Evolutionary conservation across 768 basidiomycete genomes (phyloP).

Genomic region (Termitomyces titanicus): DNA sequence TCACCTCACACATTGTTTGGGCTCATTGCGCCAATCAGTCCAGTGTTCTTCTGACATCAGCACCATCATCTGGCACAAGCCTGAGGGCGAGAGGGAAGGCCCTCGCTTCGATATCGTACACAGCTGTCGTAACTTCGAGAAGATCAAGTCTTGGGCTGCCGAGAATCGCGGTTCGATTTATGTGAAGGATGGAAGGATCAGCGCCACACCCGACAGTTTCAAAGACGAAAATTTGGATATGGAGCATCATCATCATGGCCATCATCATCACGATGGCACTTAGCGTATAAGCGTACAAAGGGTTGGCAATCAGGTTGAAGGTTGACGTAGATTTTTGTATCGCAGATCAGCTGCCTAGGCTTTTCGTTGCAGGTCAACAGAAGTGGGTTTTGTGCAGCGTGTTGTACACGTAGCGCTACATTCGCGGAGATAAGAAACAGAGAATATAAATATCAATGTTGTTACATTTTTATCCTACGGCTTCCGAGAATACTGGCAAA

Average conservation of each 20-base stretch:
- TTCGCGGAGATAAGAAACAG: background rate
- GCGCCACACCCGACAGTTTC: constrained; percentile 5
- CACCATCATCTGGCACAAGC: constrained; percentile 6
- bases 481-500: background rate
- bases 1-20: constrained; percentile 6
- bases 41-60: constrained; percentile 11
- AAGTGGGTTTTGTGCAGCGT: background rate
- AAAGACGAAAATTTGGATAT: background rate
- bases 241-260: constrained; percentile 2
- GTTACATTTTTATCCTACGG: constrained; percentile 7
- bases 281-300: background rate
- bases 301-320: too few species aligned
- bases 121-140: constrained; percentile 8
- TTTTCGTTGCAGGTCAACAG: background rate
- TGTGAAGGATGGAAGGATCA: constrained; percentile 6
- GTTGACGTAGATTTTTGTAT: too few species aligned
- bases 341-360: too few species aligned
- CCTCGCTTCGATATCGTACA: constrained; percentile 8
- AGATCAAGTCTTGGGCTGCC: constrained; percentile 3
- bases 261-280: constrained; percentile 1
- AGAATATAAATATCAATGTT: background rate
- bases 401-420: background rate
- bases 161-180: constrained; percentile 7
- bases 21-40: constrained; percentile 6
- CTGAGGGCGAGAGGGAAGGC: background rate